Base-by-base conservation (phyloP, 1,139 yeast genomes). In the Wickerhamomyces sp. region DNA sequence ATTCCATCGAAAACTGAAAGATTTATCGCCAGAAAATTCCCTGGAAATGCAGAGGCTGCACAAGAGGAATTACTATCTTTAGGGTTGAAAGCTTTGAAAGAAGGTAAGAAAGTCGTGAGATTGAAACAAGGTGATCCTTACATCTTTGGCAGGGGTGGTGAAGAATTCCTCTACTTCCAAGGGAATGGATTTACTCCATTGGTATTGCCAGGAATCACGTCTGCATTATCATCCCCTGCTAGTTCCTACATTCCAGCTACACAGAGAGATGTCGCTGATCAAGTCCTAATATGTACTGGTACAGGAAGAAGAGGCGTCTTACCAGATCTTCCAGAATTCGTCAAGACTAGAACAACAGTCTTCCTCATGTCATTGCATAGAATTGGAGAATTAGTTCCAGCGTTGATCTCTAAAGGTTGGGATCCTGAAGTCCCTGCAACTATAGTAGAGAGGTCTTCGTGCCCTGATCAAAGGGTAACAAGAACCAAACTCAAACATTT, bases 71-170 rank as follows among this genome's bases (percentile, higher is more conserved):
- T 93, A 36, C 69, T 89, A 34, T 70, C 73, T 23, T 66, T 83
- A 51, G 98, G 96, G 0, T 67, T 91, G 26, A 75, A 73, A 36
- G 84, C 83, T 0, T 63, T 89, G 34, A 51, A 69, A 36, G 67
- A 74, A 45, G 96, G 96, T 14, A 75, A 79, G 55, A 79, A 78
- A 49, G 97, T 93, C 1, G 94, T 93, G 4, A 73, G 99, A 46
- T 73, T 93, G 53, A 93, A 93, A 63, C 99, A 93, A 67, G 99
- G 99, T 37, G 99, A 93, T 63, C 98, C 99, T 7, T 93, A 89
- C 65, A 87, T 93, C 33, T 93, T 89, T 63, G 99, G 99, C 6
- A 80, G 99, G 53, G 99, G 99, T 36, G 97, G 96, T 34, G 98
- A 93, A 66, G 99, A 93, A 61, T 88, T 65, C 60, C 60, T 78